phyloP scores from a whole-genome alignment of 164 flowering plant genomes.

The Litsea cubeba region DNA sequence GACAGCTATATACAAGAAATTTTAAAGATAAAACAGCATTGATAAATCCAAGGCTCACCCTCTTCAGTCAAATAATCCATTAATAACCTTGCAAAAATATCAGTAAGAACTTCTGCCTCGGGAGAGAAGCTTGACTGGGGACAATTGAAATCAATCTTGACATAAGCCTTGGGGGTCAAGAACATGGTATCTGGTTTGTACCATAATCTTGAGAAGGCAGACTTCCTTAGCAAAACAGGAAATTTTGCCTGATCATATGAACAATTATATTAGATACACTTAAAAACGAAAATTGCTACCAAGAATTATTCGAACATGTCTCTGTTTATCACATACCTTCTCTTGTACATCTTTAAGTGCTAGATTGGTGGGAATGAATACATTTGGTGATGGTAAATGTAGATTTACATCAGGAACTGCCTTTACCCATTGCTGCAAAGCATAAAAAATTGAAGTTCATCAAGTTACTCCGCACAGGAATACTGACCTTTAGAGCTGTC shows the following conservation, averaged over 20 bases:
- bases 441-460: not conserved
- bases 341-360: conserved; percentile 52
- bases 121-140: conserved; percentile 72
- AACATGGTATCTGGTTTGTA: conserved; percentile 85
- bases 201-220: conserved; percentile 75
- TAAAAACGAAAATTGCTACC: not conserved
- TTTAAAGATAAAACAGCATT: too few species aligned
- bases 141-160: conserved; percentile 78
- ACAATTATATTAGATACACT: conserved; percentile 4
- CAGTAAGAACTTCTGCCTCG: conserved; percentile 72
- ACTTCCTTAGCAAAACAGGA: conserved; percentile 65
- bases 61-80: conserved; percentile 97
- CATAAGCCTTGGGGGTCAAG: conserved; percentile 76
- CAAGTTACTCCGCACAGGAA: not conserved
- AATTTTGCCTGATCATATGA: conserved; percentile 38
- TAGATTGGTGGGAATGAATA: conserved; percentile 85
- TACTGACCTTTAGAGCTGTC: not conserved
- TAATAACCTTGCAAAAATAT: conserved; percentile 63
- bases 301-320: not conserved
- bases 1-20: too few species aligned
- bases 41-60: conserved; percentile 42
- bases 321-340: conserved; percentile 32
- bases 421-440: conserved; percentile 71
- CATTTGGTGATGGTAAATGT: conserved; percentile 72
- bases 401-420: conserved; percentile 59